These are phyloP conservation scores for Serendipita vermifera DNA, from an alignment of 768 basidiomycete species.

Conservation along the genomic window DNA sequence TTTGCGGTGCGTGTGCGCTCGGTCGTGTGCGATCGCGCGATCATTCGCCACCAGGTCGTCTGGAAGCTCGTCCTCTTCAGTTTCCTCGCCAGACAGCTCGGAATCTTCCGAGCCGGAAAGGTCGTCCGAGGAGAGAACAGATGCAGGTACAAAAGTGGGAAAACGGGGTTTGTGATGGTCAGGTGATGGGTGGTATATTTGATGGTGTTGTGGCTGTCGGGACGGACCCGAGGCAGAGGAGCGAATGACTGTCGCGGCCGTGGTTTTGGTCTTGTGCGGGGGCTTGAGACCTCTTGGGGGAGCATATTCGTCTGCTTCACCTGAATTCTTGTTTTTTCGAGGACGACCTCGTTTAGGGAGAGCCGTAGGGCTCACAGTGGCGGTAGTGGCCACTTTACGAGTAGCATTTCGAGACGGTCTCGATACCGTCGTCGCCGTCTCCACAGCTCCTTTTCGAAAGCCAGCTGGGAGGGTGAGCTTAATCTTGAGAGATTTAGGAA, in stretches of 20 bases:
- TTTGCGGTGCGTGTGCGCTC: slow-evolving; percentile 1
- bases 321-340: neutral
- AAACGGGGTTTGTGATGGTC: slow-evolving; percentile 4
- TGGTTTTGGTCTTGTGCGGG: neutral
- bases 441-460: slow-evolving; percentile 1
- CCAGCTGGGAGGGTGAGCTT: slow-evolving; percentile 4
- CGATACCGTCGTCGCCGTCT: neutral
- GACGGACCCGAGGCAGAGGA: neutral
- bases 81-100: neutral
- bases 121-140: slow-evolving; percentile 7
- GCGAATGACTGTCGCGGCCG: too few species aligned
- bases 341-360: neutral
- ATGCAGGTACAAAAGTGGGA: slow-evolving; percentile 6
- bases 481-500: neutral
- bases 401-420: neutral
- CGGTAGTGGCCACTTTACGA: neutral
- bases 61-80: neutral
- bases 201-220: neutral
- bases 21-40: neutral
- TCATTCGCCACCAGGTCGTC: slow-evolving; percentile 4
- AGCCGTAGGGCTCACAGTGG: neutral
- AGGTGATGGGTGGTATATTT: slow-evolving; percentile 8
- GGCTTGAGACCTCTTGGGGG: slow-evolving; percentile 8
- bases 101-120: slow-evolving; percentile 5
- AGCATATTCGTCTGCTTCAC: slow-evolving; percentile 5